Conservation (phyloP, 176 grass and related monocot genomes). For the Avena sativa region DNA sequence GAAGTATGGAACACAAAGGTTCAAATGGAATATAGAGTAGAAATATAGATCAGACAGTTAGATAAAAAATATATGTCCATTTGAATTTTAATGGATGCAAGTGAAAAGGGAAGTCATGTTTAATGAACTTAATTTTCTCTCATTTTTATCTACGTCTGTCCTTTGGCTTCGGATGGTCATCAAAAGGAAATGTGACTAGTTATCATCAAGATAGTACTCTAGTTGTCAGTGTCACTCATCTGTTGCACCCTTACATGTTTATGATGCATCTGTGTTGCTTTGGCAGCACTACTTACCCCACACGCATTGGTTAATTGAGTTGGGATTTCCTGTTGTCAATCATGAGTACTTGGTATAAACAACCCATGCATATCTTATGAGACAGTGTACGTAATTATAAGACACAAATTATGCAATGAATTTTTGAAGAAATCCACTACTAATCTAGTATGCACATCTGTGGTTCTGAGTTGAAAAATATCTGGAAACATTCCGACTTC, state of each 20-base stretch:
- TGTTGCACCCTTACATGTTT: background rate
- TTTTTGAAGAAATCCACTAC: constrained; percentile 4
- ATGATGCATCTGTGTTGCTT: constrained; percentile 11
- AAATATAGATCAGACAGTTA: background rate
- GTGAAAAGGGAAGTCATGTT: background rate
- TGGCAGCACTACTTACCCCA: background rate
- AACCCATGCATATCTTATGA: constrained; percentile 22
- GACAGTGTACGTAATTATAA: constrained; percentile 34
- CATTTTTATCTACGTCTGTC: background rate
- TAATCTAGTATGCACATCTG: background rate
- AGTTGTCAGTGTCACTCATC: background rate
- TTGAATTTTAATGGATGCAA: background rate
- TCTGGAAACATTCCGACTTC: constrained; percentile 34
- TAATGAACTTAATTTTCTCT: constrained; percentile 8
- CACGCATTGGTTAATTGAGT: background rate
- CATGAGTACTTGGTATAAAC: constrained; percentile 39
- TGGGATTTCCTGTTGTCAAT: constrained; percentile 27
- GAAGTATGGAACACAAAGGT: background rate
- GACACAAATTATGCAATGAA: background rate
- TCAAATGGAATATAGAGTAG: background rate
- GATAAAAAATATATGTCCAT: background rate
- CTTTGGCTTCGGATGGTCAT: background rate
- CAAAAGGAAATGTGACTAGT: background rate
- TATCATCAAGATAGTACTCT: background rate
- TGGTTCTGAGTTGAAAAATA: constrained; percentile 7